Base-by-base conservation (phyloP, 1,139 yeast species). In the Yamadazyma pseudoaaseri region DNA sequence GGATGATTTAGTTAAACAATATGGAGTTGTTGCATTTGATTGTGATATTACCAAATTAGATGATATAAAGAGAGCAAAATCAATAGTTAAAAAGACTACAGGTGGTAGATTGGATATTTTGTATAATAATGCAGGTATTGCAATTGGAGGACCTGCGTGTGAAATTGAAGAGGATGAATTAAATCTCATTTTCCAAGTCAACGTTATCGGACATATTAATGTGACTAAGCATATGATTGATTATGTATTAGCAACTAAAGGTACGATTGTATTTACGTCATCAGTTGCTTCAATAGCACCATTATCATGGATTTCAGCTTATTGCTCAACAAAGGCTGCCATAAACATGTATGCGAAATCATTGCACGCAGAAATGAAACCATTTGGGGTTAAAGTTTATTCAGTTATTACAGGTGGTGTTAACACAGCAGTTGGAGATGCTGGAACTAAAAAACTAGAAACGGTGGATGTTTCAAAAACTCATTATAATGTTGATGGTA, bases 341-440 rank as follows among this genome's bases (percentile, higher is more conserved):
- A 43, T 45, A 15, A 28, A 45, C 24, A 35, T 37, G 41, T 45
- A 45, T 27, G 48, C 48, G 6, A 43, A 41, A 24, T 34, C 42
- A 2, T 37, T 45, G 26, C 36, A 34, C 13, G 33, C 35, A 2
- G 49, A 45, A 32, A 20, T 45, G 60, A 38, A 45, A 35, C 70
- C 70, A 0, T 61, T 61, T 36, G 69, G 62, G 1, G 71, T 65
- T 6, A 63, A 34, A 26, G 49, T 45, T 13, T 41, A 63, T 41
- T 51, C 60, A 29, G 56, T 65, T 4, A 61, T 65, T 26, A 62
- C 71, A 6, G 71, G 72, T 3, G 69, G 65, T 3, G 70, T 65
- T 4, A 51, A 64, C 30, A 63, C 70, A n/a, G 61, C 56, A 11
- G 60, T 65, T 21, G 37, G 41, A 34, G 48, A 44, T 28, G 10